A percentile compares a stretch with the other conserved stretches of the same genome.
These are phyloP conservation scores for Piper betle DNA, from an alignment of 164 flowering plant species.

Conservation along the genomic window DNA sequence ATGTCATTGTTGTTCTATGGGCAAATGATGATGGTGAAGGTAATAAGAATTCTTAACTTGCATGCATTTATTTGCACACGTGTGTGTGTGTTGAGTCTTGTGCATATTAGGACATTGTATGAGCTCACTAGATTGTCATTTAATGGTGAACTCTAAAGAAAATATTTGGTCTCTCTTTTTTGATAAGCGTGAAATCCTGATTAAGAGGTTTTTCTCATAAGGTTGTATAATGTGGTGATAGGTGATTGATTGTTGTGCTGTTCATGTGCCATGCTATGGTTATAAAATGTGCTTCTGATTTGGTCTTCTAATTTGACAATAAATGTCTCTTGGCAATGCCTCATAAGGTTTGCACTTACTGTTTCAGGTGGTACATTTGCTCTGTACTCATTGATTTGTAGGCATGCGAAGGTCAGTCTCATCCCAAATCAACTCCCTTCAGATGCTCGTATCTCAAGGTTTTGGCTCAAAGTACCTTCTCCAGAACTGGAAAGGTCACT, in stretches of 20 bases:
- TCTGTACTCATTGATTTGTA: conserved; percentile 83
- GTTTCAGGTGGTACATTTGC: conserved; percentile 97
- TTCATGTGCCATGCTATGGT: background rate
- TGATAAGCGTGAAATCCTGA: no score
- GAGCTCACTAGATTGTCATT: no score
- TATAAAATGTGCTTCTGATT: background rate
- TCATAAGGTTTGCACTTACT: conserved; percentile 1
- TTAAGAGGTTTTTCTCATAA: no score
- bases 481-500: conserved; percentile 95
- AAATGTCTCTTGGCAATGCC: no score
- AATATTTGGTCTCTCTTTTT: no score
- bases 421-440: conserved; percentile 95
- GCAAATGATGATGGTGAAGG: conserved; percentile 99
- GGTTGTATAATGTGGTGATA: no score
- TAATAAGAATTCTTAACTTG: conserved; percentile 10
- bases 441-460: conserved; percentile 98
- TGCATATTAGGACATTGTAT: background rate
- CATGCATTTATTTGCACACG: background rate
- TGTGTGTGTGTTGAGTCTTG: background rate
- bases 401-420: conserved; percentile 97
- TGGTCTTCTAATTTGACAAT: background rate
- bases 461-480: conserved; percentile 95
- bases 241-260: background rate
- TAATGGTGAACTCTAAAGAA: no score
- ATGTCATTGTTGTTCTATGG: conserved; percentile 84